Base-by-base conservation (phyloP, 2,329 filamentous ascomycete genomes). In the Venturia oleaginea region DNA sequence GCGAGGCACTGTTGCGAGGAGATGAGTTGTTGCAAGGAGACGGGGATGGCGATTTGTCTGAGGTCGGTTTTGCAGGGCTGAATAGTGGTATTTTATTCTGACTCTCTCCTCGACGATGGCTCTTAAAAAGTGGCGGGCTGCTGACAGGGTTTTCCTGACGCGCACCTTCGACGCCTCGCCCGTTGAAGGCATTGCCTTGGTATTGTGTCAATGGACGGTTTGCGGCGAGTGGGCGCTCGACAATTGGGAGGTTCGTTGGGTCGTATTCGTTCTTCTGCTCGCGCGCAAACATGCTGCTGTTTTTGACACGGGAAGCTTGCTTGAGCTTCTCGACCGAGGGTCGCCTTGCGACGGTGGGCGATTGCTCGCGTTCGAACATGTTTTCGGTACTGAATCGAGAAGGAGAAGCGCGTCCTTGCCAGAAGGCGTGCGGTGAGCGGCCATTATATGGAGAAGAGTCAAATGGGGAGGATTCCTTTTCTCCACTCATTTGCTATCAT, bases 251-350 rank as follows among this genome's bases (percentile, higher is more conserved):
- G 68, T 86, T 85, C 64, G 88, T 84, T 34, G 92, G 91, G 75
- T 97, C 91, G 80, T 97, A 97, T 79, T 95, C 90, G 75, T 92
- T 86, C 78, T 92, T 92, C 73, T 92, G 89, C 77, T 97, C 92
- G 64, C 92, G 88, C 51, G 91, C 92, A 74, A 96, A 91, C 82
- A 97, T 97, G 78, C 88, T 96, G 83, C 93, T 97, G 80, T 96
- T 97, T 83, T 93, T 96, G 71, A 99, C 94, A 66, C 94, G 89
- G 64, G 93, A 96, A 38, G 92, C 92, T 74, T 88, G 91, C 79
- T 97, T 95, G 66, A 99, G 83, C 72, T 92, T 92, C 82, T 99
- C 94, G 69, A 99, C 92, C 22, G 93, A 97, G 57, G 91, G 90
- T 73, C 93, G 88, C 65, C 86, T 87, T n/a, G 59, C 55, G 8